Evolutionary conservation across 2,329 filamentous ascomycete genomes (phyloP).

Genomic region (Aureobasidium vineae): DNA sequence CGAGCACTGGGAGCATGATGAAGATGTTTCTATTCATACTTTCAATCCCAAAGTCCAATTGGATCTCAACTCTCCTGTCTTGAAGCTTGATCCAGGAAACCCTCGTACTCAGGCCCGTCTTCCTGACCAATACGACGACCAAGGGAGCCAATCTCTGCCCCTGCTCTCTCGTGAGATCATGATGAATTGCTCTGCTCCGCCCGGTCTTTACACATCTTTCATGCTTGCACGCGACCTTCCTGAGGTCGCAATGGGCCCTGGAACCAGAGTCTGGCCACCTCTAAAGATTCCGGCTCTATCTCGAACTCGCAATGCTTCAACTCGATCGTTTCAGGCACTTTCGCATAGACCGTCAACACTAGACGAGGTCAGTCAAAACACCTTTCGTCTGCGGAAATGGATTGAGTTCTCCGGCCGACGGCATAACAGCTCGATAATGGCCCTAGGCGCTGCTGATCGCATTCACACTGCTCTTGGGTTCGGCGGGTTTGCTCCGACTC

Average conservation of each 20-base stretch:
- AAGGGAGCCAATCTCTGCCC: constrained; percentile 28
- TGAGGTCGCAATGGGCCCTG: constrained; percentile 42
- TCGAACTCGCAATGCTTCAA: constrained; percentile 55
- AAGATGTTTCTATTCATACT: constrained; percentile 65
- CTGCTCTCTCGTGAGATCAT: constrained; percentile 49
- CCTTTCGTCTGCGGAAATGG: constrained; percentile 75
- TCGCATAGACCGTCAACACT: constrained; percentile 53
- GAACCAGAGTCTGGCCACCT: constrained; percentile 68
- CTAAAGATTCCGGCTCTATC: constrained; percentile 62
- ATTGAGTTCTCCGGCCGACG: constrained; percentile 58
- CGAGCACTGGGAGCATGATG: constrained; percentile 64
- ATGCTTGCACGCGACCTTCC: constrained; percentile 59
- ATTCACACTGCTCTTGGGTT: constrained; percentile 31
- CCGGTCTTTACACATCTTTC: constrained; percentile 63
- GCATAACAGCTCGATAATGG: constrained; percentile 34
- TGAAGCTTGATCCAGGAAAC: constrained; percentile 43
- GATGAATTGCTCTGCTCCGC: constrained; percentile 47
- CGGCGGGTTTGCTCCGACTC: constrained; percentile 21
- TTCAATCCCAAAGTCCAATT: constrained; percentile 70
- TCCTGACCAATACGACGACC: constrained; percentile 26
- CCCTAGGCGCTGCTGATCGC: constrained; percentile 31
- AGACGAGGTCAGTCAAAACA: constrained; percentile 63
- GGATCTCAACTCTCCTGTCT: constrained; percentile 70
- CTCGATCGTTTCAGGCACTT: constrained; percentile 44
- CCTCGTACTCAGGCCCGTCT: constrained; percentile 30